Conservation (phyloP, 2,329 filamentous ascomycete genomes). For the Thelonectria olida region DNA sequence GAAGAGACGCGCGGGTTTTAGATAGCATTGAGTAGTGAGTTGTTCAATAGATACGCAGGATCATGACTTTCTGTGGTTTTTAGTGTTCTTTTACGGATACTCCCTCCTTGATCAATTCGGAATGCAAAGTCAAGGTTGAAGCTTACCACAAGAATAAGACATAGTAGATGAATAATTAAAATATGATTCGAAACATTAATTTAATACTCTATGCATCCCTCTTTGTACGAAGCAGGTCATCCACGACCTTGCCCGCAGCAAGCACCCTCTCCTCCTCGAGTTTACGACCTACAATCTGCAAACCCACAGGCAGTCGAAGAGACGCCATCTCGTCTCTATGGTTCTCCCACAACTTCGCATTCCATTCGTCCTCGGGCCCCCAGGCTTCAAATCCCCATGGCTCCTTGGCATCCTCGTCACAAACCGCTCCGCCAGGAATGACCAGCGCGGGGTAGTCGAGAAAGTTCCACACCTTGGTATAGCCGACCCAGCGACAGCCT, state of each 20-base stretch:
- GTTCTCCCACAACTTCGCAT: slow-evolving; percentile 25
- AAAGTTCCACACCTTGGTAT: slow-evolving; percentile 45
- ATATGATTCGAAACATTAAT: no score
- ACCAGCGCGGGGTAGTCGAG: slow-evolving; percentile 41
- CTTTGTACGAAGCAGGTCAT: slow-evolving; percentile 7
- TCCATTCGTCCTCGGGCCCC: slow-evolving; percentile 31
- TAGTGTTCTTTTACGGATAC: no score
- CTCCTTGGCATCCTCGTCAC: slow-evolving; percentile 49
- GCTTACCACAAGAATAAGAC: no score
- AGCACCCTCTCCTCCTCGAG: slow-evolving; percentile 66
- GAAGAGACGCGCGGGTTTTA: no score
- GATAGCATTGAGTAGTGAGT: no score
- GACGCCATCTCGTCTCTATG: slow-evolving; percentile 26
- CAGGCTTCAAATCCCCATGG: slow-evolving; percentile 32
- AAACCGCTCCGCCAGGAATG: slow-evolving; percentile 46
- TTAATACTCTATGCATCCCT: not conserved
- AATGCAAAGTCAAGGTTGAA: no score
- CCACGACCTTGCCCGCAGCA: slow-evolving; percentile 19
- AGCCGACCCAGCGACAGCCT: slow-evolving; percentile 57
- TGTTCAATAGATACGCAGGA: no score
- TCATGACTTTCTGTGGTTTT: no score
- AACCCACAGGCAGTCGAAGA: slow-evolving; percentile 52
- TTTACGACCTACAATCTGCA: slow-evolving; percentile 62
- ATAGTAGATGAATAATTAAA: no score
- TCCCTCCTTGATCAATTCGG: no score